A percentile compares a stretch with the other conserved stretches of the same genome.
Conservation (phyloP, 192 early-diverging fungal genomes). For the Umbelopsis sp. region DNA sequence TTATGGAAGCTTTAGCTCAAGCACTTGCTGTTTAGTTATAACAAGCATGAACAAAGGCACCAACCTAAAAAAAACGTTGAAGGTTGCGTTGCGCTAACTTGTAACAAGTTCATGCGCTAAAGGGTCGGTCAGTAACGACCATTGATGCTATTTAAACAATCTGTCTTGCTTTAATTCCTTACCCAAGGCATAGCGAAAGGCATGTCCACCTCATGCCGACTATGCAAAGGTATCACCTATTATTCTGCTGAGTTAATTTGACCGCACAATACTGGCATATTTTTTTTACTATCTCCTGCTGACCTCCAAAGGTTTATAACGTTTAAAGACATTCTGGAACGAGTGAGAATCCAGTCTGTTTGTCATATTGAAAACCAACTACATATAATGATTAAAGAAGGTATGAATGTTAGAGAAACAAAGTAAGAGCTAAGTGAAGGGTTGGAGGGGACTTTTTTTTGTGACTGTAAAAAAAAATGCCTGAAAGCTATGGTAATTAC, state of each 20-base stretch:
- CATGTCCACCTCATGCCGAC: constrained; percentile 17
- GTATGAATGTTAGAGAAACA: background rate
- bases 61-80: constrained; percentile 46
- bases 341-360: constrained; percentile 22
- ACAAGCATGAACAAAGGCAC: background rate
- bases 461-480: constrained; percentile 5
- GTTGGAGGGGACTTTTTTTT: background rate
- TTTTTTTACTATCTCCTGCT: background rate
- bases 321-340: constrained; percentile 23
- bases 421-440: background rate
- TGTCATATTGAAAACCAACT: constrained; percentile 19
- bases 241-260: background rate
- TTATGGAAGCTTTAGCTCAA: background rate
- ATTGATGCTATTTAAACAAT: background rate
- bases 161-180: background rate
- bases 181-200: constrained; percentile 25
- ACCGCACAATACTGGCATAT: no score
- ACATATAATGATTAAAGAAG: constrained; percentile 1
- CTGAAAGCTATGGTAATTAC: constrained; percentile 25
- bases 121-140: background rate
- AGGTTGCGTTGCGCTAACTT: constrained; percentile 40
- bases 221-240: constrained; percentile 28
- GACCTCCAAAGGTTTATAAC: constrained; percentile 27
- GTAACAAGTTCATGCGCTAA: constrained; percentile 53
- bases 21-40: background rate